Conservation (phyloP, 257 asterid species). For the Coffea eugenioides region DNA sequence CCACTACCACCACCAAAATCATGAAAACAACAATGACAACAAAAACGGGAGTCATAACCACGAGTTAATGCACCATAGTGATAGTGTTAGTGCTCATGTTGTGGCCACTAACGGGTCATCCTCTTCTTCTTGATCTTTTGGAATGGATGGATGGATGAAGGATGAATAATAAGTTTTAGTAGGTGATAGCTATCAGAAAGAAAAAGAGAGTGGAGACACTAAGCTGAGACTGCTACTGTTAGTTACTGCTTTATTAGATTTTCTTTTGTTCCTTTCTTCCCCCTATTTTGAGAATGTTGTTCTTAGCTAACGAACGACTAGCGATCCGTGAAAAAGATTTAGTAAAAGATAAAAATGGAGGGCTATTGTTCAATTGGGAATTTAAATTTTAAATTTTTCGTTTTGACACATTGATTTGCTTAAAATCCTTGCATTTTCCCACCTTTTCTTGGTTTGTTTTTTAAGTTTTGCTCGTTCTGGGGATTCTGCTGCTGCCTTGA, state of each 20-base stretch:
- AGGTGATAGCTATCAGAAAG: slow-evolving; percentile 13
- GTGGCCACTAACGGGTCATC: slow-evolving; percentile 57
- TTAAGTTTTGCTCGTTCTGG: background rate
- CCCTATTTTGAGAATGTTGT: slow-evolving; percentile 21
- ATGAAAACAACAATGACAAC: slow-evolving; percentile 24
- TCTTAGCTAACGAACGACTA: slow-evolving; percentile 20
- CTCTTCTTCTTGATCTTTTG: slow-evolving; percentile 49
- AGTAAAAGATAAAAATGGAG: slow-evolving; percentile 7
- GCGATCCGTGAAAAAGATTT: slow-evolving; percentile 2
- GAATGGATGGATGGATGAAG: slow-evolving; percentile 1
- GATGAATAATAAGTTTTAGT: slow-evolving; percentile 40
- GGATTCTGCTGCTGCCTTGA: background rate
- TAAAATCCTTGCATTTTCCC: background rate
- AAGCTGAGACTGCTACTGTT: slow-evolving; percentile 22
- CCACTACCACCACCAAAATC: slow-evolving; percentile 39
- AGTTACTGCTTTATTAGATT: slow-evolving; percentile 31
- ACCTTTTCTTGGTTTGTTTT: background rate
- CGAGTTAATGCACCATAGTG: slow-evolving; percentile 29
- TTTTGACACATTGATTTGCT: background rate
- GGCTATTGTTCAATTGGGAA: slow-evolving; percentile 14
- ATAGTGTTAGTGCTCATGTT: slow-evolving; percentile 24
- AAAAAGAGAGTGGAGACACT: background rate
- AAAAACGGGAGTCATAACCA: slow-evolving; percentile 30
- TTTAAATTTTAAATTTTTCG: slow-evolving; percentile 14
- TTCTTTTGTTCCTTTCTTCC: background rate